Base-by-base conservation (phyloP, 2,329 filamentous ascomycete genomes). In the Fusarium sp. region DNA sequence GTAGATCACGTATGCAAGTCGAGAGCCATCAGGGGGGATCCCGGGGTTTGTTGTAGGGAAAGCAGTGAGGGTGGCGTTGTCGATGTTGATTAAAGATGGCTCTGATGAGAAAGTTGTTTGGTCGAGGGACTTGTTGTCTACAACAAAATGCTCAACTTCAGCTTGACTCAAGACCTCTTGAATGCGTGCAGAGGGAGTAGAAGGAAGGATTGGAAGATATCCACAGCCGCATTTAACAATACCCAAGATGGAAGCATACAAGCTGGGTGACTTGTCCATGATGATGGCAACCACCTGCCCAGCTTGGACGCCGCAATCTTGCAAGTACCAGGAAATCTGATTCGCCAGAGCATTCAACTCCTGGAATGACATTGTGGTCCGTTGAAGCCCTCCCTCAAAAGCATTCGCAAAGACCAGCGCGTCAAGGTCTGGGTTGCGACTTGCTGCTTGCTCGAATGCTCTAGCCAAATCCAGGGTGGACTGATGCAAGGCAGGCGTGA, bases 191-290 rank as follows among this genome's bases (percentile, higher is more conserved):
- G 79, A 25, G 0, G 95, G 94, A 0, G 92, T 93, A n/a, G 88
- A 90, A 1, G 94, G 93, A 1, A 94, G 87, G 5, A 97, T 86
- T 0, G 95, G 94, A n/a, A 97, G 83, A 78, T 97, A 97, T 9
- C 91, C 94, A 77, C 91, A 92, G 10, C 94, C 94, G 6, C 90
- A 85, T 78, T 97, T 97, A 35, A 94, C 81, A 25, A 92, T 88
- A 1, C 91, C 95, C 33, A 98, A 85, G 29, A 97, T 94, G 0
- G 91, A 88, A 31, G 91, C 86, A 78, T 97, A 97, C 1, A 97
- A 83, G 29, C 91, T 81, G 1, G 91, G 81, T 0, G 92, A 95
- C 79, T 97, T 97, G 25, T 95, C 90, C 89, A 97, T 92, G 54
- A 92, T 86, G 52, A 97, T 89, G 36, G 91, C 91, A n/a, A 97